These are phyloP conservation scores for Parathielavia appendiculata DNA, from an alignment of 495 filamentous ascomycete genomes.

Conservation along the genomic window DNA sequence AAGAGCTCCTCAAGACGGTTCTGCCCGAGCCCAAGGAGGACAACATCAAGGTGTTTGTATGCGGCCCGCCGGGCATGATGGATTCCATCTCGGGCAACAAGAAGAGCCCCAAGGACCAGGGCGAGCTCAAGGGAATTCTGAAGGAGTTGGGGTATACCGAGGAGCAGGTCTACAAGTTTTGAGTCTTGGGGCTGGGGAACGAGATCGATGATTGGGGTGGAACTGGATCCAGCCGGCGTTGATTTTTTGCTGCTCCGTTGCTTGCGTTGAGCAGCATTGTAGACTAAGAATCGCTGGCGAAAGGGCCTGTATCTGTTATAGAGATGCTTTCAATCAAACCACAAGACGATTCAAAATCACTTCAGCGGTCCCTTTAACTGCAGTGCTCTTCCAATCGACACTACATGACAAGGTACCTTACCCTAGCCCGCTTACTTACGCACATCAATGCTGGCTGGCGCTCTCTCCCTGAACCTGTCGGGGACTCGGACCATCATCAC, in stretches of 20 bases:
- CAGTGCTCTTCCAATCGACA: no score
- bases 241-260: background rate
- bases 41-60: constrained; percentile 89
- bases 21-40: constrained; percentile 82
- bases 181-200: constrained; percentile 9
- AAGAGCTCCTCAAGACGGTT: constrained; percentile 88
- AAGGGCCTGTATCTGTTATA: background rate
- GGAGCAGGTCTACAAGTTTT: constrained; percentile 99
- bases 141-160: constrained; percentile 86
- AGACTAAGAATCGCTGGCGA: background rate
- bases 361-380: background rate
- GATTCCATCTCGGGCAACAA: constrained; percentile 86
- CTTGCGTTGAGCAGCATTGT: constrained; percentile 1
- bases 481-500: no score
- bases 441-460: no score
- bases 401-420: no score
- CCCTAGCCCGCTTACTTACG: no score
- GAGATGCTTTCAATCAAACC: background rate
- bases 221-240: background rate
- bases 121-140: constrained; percentile 76
- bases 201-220: constrained; percentile 9
- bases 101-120: constrained; percentile 85
- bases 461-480: background rate
- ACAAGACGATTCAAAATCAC: background rate
- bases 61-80: constrained; percentile 88